Conservation (phyloP, 2,329 filamentous ascomycete species). For the Colletotrichum sp. region DNA sequence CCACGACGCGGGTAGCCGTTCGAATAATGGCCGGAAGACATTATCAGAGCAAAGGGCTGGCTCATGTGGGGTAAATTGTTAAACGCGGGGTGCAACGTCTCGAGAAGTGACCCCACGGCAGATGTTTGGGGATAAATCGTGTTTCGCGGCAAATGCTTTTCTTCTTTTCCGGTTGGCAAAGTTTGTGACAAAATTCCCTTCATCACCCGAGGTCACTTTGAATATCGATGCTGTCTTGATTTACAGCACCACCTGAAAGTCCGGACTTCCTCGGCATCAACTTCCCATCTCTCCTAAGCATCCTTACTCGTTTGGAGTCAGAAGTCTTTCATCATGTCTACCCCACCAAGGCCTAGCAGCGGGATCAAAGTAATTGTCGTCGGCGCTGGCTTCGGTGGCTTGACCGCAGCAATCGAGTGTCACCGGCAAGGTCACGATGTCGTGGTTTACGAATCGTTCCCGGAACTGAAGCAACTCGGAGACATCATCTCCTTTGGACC, state of each 20-base stretch:
- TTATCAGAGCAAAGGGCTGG: neutral
- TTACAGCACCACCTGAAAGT: neutral
- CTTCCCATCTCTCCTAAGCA: neutral
- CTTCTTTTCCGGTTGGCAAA: slow-evolving; percentile 46
- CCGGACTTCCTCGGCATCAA: neutral
- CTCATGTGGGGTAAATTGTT: neutral
- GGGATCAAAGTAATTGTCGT: neutral
- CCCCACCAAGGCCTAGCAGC: neutral
- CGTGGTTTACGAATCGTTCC: slow-evolving; percentile 62
- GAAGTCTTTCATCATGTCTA: neutral
- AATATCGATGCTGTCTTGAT: neutral
- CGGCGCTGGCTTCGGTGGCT: slow-evolving; percentile 30
- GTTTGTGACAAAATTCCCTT: slow-evolving; percentile 24
- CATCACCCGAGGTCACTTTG: neutral
- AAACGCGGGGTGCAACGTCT: neutral
- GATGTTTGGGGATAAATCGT: neutral
- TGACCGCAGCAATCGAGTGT: slow-evolving; percentile 68
- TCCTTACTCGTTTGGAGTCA: rapidly evolving
- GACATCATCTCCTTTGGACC: slow-evolving; percentile 64
- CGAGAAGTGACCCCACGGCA: neutral
- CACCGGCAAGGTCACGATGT: slow-evolving; percentile 65
- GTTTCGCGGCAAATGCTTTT: neutral
- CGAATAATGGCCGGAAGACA: slow-evolving; percentile 32
- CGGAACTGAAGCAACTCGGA: slow-evolving; percentile 59
- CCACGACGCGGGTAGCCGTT: neutral